Evolutionary conservation across 2,329 filamentous ascomycete species (phyloP), one percentile per base, ranked within the genome.

Genomic region (Hymenoscyphus occultus): DNA sequence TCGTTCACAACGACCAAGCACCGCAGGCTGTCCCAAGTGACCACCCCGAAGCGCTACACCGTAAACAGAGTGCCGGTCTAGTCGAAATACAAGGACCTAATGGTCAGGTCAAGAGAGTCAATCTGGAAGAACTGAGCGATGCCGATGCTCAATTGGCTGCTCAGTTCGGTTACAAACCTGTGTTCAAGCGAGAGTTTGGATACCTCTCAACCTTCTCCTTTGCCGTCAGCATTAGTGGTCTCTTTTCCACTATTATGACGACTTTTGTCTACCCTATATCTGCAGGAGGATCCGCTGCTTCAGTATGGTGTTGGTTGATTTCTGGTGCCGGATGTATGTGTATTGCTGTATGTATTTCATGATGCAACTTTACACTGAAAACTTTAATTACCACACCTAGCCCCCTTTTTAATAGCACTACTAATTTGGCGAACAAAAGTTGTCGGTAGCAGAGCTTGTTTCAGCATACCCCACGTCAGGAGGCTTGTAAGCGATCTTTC

Each of bases 191-290:
- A 68, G 83, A 86, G 70, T 87, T 87, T 68, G 80, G 80, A 64
- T 84, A 84, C 63, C 76, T 83, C 14, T 85, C 84, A 68, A 84
- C 83, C 67, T 85, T 87, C 74, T 86, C 83, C 62, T 87, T 86
- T 71, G 84, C 84, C 60, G 81, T 86, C 71, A 82, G 79, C 70
- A 84, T 86, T 69, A 81, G 78, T 59, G 84, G 83, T 56, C 78
- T 86, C 22, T 86, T 84, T 71, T 79, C 83, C 35, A 85, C 83
- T 9, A 80, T 83, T 65, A 80, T 82, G 69, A 85, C 84, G 3
- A 86, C 84, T 39, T 83, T 84, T 70, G 77, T 77, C 13, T 84
- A 82, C 70, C 83, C 84, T 1, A 77, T 86, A 32, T 74, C 77
- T 56, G 83, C 83, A 14, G 83, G 83, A 66, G 84, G 84, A 60